Conservation (phyloP, 108 stramenopile genomes). For the Craspedostauros australis region DNA sequence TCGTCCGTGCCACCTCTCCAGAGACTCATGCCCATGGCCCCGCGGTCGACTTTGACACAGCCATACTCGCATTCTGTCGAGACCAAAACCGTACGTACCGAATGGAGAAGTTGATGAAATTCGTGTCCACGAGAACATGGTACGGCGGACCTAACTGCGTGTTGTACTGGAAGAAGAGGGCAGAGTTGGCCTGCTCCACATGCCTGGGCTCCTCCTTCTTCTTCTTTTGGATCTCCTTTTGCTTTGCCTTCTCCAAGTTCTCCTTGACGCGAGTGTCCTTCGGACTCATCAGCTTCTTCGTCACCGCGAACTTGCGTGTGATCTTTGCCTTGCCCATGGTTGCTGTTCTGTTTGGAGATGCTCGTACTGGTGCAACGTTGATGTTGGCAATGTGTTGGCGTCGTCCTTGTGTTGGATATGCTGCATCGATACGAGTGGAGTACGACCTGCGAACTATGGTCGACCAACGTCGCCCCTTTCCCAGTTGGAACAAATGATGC, state of each 20-base stretch:
- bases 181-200: slow-evolving; percentile 82
- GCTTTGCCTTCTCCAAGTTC: slow-evolving; percentile 51
- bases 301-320: slow-evolving; percentile 89
- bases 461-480: no score
- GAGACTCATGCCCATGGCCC: no score
- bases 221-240: slow-evolving; percentile 38
- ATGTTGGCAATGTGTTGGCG: not conserved
- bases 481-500: no score
- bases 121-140: slow-evolving; percentile 97
- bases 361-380: slow-evolving; percentile 1
- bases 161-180: slow-evolving; percentile 97
- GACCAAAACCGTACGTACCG: slow-evolving; percentile 48
- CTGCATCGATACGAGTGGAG: not conserved
- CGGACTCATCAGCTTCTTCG: slow-evolving; percentile 86
- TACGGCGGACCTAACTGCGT: slow-evolving; percentile 97
- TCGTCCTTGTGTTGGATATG: no score
- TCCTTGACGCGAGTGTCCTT: slow-evolving; percentile 85
- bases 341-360: slow-evolving; percentile 14
- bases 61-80: no score
- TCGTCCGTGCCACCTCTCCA: no score
- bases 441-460: not conserved
- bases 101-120: slow-evolving; percentile 98
- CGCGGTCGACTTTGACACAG: no score
- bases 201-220: slow-evolving; percentile 65
- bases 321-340: slow-evolving; percentile 92